Evolutionary conservation across 2,329 filamentous ascomycete species (phyloP), one percentile per base, ranked within the genome.

Genomic region (Sarocladium brachiariae): DNA sequence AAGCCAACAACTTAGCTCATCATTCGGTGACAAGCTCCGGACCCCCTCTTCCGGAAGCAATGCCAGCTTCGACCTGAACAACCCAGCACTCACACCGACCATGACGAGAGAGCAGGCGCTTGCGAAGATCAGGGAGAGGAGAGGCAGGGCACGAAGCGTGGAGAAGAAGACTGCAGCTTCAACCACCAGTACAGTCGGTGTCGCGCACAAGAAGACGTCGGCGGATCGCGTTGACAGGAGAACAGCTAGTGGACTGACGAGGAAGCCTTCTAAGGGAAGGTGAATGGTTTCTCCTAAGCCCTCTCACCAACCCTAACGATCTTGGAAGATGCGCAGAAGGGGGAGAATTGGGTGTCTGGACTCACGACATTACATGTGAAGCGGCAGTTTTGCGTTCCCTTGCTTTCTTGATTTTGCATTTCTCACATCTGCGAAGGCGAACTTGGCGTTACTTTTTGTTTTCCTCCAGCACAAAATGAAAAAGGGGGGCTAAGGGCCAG

Each of bases 31-130:
- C 56, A 70, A 70, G 30, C 63, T 74, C 11, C 70, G 70, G 47
- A 76, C 73, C 1, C 73, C 73, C 1, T 73, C 69, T 3, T 63
- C 60, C 38, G 64, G 61, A 43, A 68, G 65, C 55, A 64, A 57
- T 51, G 62, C 57, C 49, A 68, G 64, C 50, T 81, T 81, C 57
- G 78, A 81, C 61, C 61, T 70, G 35, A 76, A 67, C 53, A 77
- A 82, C 61, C 77, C 78, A 18, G 80, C 80, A 9, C 63, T 84
- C 53, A 83, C 77, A 37, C 80, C 81, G 4, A 85, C 81, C 34
- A 82, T 85, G 78, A 80, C 80, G 23, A 76, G 87, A 50, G 87
- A 89, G 64, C 76, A 89, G 65, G 87, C 87, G 3, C 75, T 92
- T 14, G 84, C 84, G 51, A 81, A 84, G 63, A 91, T 92, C 57